These are phyloP conservation scores for Huntiella omanensis DNA, from an alignment of 2,329 filamentous ascomycete genomes.

Conservation along the genomic window DNA sequence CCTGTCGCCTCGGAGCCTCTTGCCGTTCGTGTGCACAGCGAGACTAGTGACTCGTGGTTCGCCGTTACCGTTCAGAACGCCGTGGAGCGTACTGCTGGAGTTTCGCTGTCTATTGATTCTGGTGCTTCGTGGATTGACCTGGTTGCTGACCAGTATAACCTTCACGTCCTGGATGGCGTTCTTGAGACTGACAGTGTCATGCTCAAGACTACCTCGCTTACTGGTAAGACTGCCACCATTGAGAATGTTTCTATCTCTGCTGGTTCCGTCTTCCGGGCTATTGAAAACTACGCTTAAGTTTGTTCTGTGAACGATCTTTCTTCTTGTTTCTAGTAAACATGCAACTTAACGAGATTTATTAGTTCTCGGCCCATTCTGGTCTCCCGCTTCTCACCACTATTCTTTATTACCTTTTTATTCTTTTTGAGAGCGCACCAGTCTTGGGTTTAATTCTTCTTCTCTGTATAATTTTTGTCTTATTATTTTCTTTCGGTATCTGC, in stretches of 20 bases:
- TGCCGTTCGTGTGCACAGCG: slow-evolving; percentile 12
- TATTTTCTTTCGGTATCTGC: too few species aligned
- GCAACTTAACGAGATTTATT: too few species aligned
- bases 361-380: too few species aligned
- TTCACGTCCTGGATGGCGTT: slow-evolving; percentile 6
- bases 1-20: slow-evolving; percentile 10
- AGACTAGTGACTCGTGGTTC: slow-evolving; percentile 13
- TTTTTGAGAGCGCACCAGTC: too few species aligned
- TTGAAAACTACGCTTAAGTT: slow-evolving; percentile 7
- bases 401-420: too few species aligned
- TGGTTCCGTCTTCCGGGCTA: neutral
- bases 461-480: too few species aligned
- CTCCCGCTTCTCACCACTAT: too few species aligned
- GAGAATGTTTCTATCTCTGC: slow-evolving; percentile 1
- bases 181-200: slow-evolving; percentile 5
- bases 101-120: slow-evolving; percentile 8
- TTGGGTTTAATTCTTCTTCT: too few species aligned
- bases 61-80: slow-evolving; percentile 13
- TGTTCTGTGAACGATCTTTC: neutral
- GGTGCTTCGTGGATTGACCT: slow-evolving; percentile 7
- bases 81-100: slow-evolving; percentile 12
- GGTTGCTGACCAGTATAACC: slow-evolving; percentile 7
- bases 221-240: slow-evolving; percentile 8
- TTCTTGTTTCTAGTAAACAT: too few species aligned
- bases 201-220: slow-evolving; percentile 8